A percentile compares a stretch with the other conserved stretches of the same genome.
These are phyloP conservation scores for Rhododendron mucronatum DNA, from an alignment of 148 eudicot genomes.

Conservation along the genomic window DNA sequence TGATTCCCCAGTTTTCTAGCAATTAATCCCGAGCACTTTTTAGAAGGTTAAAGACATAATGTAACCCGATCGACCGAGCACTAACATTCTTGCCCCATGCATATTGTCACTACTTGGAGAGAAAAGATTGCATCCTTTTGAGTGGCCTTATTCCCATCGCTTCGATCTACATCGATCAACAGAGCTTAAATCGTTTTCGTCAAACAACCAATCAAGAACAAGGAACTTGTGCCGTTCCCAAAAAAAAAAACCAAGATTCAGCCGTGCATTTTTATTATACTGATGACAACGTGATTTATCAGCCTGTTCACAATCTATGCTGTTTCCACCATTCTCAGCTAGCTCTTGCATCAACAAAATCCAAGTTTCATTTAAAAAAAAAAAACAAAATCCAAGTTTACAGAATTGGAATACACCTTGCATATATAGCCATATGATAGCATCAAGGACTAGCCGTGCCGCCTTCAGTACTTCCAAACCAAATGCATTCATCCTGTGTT, in stretches of 20 bases:
- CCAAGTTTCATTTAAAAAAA: too few species aligned
- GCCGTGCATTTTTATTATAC: slow-evolving; percentile 48
- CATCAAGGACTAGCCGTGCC: slow-evolving; percentile 55
- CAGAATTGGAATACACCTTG: slow-evolving; percentile 51
- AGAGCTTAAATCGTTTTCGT: slow-evolving; percentile 19
- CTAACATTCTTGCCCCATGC: slow-evolving; percentile 35
- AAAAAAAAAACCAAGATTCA: slow-evolving; percentile 64
- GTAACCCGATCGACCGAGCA: slow-evolving; percentile 50
- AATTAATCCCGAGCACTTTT: slow-evolving; percentile 54
- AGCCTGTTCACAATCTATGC: too few species aligned
- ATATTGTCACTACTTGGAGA: slow-evolving; percentile 38
- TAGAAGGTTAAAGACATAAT: slow-evolving; percentile 61
- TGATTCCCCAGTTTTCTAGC: slow-evolving; percentile 63
- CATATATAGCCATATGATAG: slow-evolving; percentile 47
- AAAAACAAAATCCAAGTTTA: too few species aligned
- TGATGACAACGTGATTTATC: slow-evolving; percentile 21
- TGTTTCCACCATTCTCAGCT: slow-evolving; percentile 11
- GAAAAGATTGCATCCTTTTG: slow-evolving; percentile 38
- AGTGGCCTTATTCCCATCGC: slow-evolving; percentile 12
- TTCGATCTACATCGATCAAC: slow-evolving; percentile 14
- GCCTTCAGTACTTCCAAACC: slow-evolving; percentile 59
- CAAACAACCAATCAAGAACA: slow-evolving; percentile 65
- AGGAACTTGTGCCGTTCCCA: slow-evolving; percentile 57
- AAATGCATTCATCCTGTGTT: slow-evolving; percentile 51
- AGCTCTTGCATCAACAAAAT: slow-evolving; percentile 24